phyloP scores from a whole-genome alignment of 1,139 yeast species.

The Arxiozyma slooffiae region DNA sequence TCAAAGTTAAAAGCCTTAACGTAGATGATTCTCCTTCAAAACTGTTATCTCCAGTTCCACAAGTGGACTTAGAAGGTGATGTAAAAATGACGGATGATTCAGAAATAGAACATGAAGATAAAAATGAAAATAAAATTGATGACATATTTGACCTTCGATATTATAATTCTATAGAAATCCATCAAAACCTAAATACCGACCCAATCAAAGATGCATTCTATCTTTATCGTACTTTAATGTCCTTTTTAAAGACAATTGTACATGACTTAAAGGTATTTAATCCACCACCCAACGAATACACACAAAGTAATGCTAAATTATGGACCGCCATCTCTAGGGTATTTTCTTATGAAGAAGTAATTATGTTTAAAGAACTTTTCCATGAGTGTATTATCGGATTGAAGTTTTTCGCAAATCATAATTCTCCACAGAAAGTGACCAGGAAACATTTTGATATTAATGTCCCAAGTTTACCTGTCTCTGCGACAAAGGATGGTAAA shows the following conservation, averaged over 20 bases:
- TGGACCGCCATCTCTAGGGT: constrained; percentile 89
- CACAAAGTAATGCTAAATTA: constrained; percentile 52
- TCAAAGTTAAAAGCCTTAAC: constrained; percentile 9
- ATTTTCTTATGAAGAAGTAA: constrained; percentile 72
- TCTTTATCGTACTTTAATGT: constrained; percentile 78
- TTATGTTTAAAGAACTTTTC: constrained; percentile 64
- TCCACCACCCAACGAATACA: constrained; percentile 67
- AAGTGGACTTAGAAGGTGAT: constrained; percentile 5
- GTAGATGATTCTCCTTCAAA: constrained; percentile 32
- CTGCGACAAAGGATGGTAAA: constrained; percentile 85
- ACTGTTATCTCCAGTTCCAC: constrained; percentile 32
- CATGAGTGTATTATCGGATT: constrained; percentile 80
- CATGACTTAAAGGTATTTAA: constrained; percentile 85
- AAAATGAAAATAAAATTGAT: constrained; percentile 17
- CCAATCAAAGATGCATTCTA: constrained; percentile 82
- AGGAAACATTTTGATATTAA: constrained; percentile 52
- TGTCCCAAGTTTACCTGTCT: constrained; percentile 73
- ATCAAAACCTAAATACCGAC: constrained; percentile 42
- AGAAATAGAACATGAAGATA: constrained; percentile 9
- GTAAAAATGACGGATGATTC: not conserved
- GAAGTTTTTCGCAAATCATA: constrained; percentile 55
- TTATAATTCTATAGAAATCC: constrained; percentile 40
- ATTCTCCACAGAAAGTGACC: constrained; percentile 28
- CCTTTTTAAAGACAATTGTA: constrained; percentile 81
- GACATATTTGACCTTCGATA: constrained; percentile 39